Conservation (phyloP, 176 grass and related monocot genomes). For the Dendrocalamus sinicus region DNA sequence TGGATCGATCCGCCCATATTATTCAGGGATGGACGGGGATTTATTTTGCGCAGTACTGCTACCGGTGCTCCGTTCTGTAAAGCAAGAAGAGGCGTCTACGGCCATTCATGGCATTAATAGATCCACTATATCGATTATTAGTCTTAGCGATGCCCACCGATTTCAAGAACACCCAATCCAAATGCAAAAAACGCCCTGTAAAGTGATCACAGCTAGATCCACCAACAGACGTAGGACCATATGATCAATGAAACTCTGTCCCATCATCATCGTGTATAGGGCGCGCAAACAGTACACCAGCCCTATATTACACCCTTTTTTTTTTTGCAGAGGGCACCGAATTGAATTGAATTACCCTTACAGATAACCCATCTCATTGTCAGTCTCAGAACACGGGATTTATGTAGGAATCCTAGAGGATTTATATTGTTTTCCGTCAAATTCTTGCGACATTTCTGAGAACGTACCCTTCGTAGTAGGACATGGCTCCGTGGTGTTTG, state of each 20-base stretch:
- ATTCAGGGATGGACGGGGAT: neutral
- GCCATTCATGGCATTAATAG: slow-evolving; percentile 39
- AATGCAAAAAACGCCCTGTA: slow-evolving; percentile 29
- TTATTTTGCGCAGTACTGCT: neutral
- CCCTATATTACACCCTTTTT: neutral
- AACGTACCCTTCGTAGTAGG: neutral
- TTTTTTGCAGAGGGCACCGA: too few relatives aligned
- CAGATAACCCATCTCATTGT: neutral
- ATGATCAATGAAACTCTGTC: slow-evolving; percentile 2
- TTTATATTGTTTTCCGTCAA: neutral
- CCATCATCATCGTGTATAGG: neutral
- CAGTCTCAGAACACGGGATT: neutral
- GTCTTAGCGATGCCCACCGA: slow-evolving; percentile 6
- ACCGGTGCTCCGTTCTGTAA: slow-evolving; percentile 34
- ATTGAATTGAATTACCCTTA: neutral
- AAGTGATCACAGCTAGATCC: slow-evolving; percentile 42
- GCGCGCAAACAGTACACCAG: neutral
- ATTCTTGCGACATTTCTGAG: neutral
- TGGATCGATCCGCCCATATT: neutral
- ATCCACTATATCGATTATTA: slow-evolving; percentile 14
- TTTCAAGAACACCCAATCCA: slow-evolving; percentile 33
- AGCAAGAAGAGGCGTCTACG: slow-evolving; percentile 21
- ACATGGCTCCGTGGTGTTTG: neutral
- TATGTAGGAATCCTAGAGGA: neutral
- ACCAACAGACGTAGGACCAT: slow-evolving; percentile 48